A percentile compares a stretch with the other conserved stretches of the same genome.
These are phyloP conservation scores for Juglanconis sp. DNA, from an alignment of 2,329 filamentous ascomycete genomes.

Conservation along the genomic window DNA sequence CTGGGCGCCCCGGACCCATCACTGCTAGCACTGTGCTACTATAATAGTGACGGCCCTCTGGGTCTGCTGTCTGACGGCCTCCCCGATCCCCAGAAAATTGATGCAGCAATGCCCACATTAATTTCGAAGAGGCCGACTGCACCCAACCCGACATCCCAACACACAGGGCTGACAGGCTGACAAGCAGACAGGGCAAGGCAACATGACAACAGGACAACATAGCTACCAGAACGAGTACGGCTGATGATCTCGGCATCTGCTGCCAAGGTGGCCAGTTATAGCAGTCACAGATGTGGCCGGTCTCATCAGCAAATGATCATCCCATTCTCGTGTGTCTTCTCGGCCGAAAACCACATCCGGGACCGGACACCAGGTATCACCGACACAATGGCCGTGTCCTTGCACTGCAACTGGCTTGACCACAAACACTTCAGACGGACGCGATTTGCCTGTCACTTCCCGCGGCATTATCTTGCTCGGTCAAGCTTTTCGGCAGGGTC, in stretches of 20 bases:
- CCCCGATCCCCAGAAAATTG: conserved; percentile 19
- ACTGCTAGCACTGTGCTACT: conserved; percentile 15
- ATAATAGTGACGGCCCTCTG: conserved; percentile 7
- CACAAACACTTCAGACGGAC: background rate
- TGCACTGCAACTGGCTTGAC: too few relatives aligned
- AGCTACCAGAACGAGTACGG: too few relatives aligned
- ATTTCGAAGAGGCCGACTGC: conserved; percentile 13
- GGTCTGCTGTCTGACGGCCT: conserved; percentile 15
- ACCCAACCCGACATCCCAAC: background rate
- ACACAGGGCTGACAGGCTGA: background rate
- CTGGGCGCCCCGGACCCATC: background rate
- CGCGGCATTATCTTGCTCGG: conserved; percentile 9
- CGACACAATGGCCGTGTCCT: background rate
- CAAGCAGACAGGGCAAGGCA: too few relatives aligned
- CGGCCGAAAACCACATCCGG: background rate
- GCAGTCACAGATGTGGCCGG: background rate
- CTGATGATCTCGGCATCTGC: too few relatives aligned
- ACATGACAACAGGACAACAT: too few relatives aligned
- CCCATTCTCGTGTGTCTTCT: background rate
- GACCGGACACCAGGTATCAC: background rate
- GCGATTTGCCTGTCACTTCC: conserved; percentile 1
- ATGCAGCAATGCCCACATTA: conserved; percentile 13
- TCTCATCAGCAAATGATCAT: too few relatives aligned
- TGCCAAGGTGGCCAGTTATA: background rate
- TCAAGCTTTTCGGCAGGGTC: conserved; percentile 7